Percentiles rank a stretch among this genome's conserved stretches.
phyloP scores from a whole-genome alignment of 306 rosid species.

The Malus orientalis region DNA sequence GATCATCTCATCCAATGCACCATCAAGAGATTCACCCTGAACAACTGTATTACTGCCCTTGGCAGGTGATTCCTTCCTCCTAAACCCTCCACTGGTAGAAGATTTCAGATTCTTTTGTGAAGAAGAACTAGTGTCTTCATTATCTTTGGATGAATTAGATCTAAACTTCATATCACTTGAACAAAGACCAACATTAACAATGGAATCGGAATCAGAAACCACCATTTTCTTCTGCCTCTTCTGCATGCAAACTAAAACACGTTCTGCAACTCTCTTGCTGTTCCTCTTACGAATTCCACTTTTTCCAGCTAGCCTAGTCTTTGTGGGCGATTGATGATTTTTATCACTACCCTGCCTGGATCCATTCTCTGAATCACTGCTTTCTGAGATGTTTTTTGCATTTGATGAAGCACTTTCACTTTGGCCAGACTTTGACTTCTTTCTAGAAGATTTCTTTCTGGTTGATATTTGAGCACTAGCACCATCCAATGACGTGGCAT shows the following conservation, averaged over 20 bases:
- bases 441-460: constrained; percentile 56
- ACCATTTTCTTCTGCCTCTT: constrained; percentile 74
- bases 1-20: constrained; percentile 48
- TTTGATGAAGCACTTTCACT: constrained; percentile 97
- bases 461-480: constrained; percentile 32
- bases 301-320: constrained; percentile 49
- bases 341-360: constrained; percentile 48
- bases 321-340: constrained; percentile 45
- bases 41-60: constrained; percentile 25
- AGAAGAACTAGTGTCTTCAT: constrained; percentile 37
- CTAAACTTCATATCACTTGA: constrained; percentile 34
- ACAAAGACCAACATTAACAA: constrained; percentile 50
- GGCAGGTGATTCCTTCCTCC: constrained; percentile 30
- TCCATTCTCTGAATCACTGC: constrained; percentile 95
- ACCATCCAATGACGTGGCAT: constrained; percentile 32
- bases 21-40: constrained; percentile 50
- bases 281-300: constrained; percentile 67
- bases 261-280: constrained; percentile 94
- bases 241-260: constrained; percentile 79
- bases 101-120: constrained; percentile 33
- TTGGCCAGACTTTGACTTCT: constrained; percentile 52
- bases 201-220: constrained; percentile 75
- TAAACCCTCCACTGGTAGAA: constrained; percentile 29
- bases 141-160: constrained; percentile 38
- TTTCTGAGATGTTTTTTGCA: constrained; percentile 74